Evolutionary conservation across 306 rosid genomes (phyloP).

Genomic region (Lupinus albus): DNA sequence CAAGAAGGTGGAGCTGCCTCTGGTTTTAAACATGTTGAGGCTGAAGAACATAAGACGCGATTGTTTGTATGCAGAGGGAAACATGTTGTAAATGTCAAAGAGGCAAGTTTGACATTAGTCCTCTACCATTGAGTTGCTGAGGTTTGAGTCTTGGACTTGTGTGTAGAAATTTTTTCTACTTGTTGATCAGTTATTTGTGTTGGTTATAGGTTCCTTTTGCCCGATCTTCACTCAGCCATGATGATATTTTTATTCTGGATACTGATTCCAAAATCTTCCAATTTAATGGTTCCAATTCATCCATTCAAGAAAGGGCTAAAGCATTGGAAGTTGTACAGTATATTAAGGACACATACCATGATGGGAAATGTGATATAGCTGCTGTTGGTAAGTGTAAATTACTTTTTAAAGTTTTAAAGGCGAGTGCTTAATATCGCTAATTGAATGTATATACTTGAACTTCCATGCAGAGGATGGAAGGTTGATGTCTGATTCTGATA

Average conservation of each 20-base stretch:
- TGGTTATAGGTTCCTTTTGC: constrained; percentile 77
- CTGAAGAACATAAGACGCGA: constrained; percentile 76
- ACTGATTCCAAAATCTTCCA: constrained; percentile 90
- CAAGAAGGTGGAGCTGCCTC: constrained; percentile 93
- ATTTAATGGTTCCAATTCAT: constrained; percentile 90
- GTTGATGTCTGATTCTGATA: constrained; percentile 94
- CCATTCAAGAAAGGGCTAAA: constrained; percentile 98
- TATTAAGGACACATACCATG: constrained; percentile 88
- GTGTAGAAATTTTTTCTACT: constrained; percentile 35
- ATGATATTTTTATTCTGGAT: constrained; percentile 91
- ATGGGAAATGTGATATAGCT: constrained; percentile 95
- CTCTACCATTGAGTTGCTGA: constrained; percentile 40
- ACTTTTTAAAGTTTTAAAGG: constrained; percentile 22
- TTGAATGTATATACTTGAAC: constrained; percentile 45
- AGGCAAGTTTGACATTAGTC: constrained; percentile 68
- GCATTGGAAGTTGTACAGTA: constrained; percentile 95
- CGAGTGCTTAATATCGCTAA: constrained; percentile 39
- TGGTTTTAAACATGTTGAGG: constrained; percentile 89
- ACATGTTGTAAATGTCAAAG: constrained; percentile 93
- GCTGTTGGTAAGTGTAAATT: constrained; percentile 75
- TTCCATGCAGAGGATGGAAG: constrained; percentile 85
- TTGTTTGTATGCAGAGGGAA: constrained; percentile 86
- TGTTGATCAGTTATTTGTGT: constrained; percentile 41
- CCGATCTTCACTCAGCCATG: constrained; percentile 88
- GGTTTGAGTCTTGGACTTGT: constrained; percentile 35